Conservation (phyloP, 345 rosid species). For the Pistacia integerrima region DNA sequence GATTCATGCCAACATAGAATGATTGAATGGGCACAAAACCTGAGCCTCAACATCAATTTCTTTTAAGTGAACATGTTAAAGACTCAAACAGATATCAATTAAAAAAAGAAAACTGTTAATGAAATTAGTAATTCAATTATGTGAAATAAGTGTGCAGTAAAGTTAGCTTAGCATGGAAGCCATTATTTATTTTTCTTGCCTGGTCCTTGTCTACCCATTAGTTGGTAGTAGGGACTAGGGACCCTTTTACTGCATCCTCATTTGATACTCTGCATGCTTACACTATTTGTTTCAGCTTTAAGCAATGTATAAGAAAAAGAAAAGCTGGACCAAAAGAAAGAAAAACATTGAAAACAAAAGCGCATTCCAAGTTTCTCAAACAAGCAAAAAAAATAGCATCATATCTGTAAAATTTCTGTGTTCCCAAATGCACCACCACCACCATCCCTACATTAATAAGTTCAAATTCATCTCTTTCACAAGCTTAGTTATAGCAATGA, state of each 20-base stretch:
- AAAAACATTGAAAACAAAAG: neutral
- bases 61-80: too few species aligned
- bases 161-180: slow-evolving; percentile 8
- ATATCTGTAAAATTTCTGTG: slow-evolving; percentile 21
- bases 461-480: neutral
- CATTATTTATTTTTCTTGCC: slow-evolving; percentile 13
- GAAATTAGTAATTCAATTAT: neutral
- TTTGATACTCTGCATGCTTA: slow-evolving; percentile 23
- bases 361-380: slow-evolving; percentile 14
- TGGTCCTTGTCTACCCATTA: slow-evolving; percentile 21
- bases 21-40: slow-evolving; percentile 19
- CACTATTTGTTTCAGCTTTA: slow-evolving; percentile 23
- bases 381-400: slow-evolving; percentile 28
- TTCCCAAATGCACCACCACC: slow-evolving; percentile 4
- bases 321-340: neutral
- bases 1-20: neutral
- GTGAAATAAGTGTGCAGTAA: slow-evolving; percentile 4
- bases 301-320: slow-evolving; percentile 24
- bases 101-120: neutral
- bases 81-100: too few species aligned
- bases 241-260: slow-evolving; percentile 16
- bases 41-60: neutral
- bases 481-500: neutral
- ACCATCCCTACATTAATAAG: slow-evolving; percentile 5
- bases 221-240: slow-evolving; percentile 38